A percentile compares a stretch with the other conserved stretches of the same genome.
These are phyloP conservation scores for Nicotiana knightiana DNA, from an alignment of 257 asterid species.

Conservation along the genomic window DNA sequence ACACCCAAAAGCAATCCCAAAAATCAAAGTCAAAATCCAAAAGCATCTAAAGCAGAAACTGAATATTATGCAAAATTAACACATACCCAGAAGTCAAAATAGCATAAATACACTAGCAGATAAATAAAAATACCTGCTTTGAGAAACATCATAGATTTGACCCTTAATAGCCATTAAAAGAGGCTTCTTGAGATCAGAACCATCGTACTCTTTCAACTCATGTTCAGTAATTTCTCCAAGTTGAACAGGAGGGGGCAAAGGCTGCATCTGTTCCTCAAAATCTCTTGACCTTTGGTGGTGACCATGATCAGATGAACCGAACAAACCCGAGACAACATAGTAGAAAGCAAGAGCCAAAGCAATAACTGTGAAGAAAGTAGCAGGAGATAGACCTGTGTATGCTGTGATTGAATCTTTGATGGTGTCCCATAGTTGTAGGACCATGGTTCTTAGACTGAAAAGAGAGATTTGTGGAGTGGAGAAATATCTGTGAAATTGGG, in stretches of 20 bases:
- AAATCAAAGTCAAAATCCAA: neutral
- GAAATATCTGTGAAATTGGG: neutral
- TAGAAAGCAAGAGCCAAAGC: slow-evolving; percentile 15
- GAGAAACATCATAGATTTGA: slow-evolving; percentile 98
- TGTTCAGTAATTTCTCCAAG: slow-evolving; percentile 73
- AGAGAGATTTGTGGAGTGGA: neutral
- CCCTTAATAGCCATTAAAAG: slow-evolving; percentile 92
- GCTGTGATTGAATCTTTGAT: slow-evolving; percentile 18
- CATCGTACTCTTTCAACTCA: slow-evolving; percentile 68
- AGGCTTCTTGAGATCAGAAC: slow-evolving; percentile 79
- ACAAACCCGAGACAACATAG: slow-evolving; percentile 11
- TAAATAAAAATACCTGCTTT: slow-evolving; percentile 56
- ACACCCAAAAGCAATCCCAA: neutral
- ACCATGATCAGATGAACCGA: slow-evolving; percentile 17
- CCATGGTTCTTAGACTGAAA: slow-evolving; percentile 6
- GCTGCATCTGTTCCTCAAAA: slow-evolving; percentile 61
- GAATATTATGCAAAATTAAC: neutral
- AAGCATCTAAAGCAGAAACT: neutral
- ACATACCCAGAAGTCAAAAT: neutral
- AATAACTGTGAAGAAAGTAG: slow-evolving; percentile 16
- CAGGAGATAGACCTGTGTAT: slow-evolving; percentile 20
- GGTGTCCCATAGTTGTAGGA: slow-evolving; percentile 14
- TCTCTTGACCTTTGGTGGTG: slow-evolving; percentile 6
- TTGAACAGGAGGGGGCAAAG: slow-evolving; percentile 90
- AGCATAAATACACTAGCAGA: neutral